Percentiles rank a stretch among this genome's conserved stretches.
Evolutionary conservation across 106 monocot genomes (phyloP).

Genomic region (Dendrobium nobile): DNA sequence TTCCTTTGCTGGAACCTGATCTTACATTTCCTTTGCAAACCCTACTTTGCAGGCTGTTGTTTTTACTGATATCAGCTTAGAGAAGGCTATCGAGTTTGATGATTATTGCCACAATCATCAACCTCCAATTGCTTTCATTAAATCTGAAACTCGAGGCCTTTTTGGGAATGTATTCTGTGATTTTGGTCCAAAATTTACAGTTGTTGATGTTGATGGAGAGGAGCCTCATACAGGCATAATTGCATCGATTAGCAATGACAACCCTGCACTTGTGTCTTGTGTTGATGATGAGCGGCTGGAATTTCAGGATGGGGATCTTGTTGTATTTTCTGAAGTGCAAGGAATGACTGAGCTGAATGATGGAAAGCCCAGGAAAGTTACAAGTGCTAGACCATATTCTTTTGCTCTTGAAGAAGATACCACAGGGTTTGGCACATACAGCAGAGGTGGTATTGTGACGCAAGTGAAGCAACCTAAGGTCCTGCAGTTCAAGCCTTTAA

Average conservation of each 20-base stretch:
- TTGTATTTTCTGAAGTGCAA: slow-evolving; percentile 78
- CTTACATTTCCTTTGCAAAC: not conserved
- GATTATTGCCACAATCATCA: slow-evolving; percentile 72
- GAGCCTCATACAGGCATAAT: slow-evolving; percentile 90
- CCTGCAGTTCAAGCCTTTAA: slow-evolving; percentile 63
- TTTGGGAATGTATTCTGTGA: slow-evolving; percentile 90
- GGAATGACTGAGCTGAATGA: slow-evolving; percentile 94
- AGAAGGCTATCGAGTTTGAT: slow-evolving; percentile 75
- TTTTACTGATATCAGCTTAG: slow-evolving; percentile 78
- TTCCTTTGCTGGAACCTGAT: not conserved
- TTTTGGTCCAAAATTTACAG: slow-evolving; percentile 90
- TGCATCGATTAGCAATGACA: slow-evolving; percentile 75
- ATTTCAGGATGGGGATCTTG: slow-evolving; percentile 92
- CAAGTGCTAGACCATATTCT: slow-evolving; percentile 51
- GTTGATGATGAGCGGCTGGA: slow-evolving; percentile 90
- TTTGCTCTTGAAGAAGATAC: slow-evolving; percentile 88
- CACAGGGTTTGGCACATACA: slow-evolving; percentile 55
- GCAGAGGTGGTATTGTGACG: slow-evolving; percentile 82
- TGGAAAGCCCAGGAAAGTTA: slow-evolving; percentile 82
- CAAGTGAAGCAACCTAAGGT: slow-evolving; percentile 87
- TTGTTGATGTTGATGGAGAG: slow-evolving; percentile 87
- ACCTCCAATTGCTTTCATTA: slow-evolving; percentile 89
- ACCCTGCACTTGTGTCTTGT: slow-evolving; percentile 64
- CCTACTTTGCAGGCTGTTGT: slow-evolving; percentile 66
- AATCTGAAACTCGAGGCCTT: slow-evolving; percentile 84